phyloP scores from a whole-genome alignment of 495 filamentous ascomycete genomes.

The Penicillium atrosanguineum region DNA sequence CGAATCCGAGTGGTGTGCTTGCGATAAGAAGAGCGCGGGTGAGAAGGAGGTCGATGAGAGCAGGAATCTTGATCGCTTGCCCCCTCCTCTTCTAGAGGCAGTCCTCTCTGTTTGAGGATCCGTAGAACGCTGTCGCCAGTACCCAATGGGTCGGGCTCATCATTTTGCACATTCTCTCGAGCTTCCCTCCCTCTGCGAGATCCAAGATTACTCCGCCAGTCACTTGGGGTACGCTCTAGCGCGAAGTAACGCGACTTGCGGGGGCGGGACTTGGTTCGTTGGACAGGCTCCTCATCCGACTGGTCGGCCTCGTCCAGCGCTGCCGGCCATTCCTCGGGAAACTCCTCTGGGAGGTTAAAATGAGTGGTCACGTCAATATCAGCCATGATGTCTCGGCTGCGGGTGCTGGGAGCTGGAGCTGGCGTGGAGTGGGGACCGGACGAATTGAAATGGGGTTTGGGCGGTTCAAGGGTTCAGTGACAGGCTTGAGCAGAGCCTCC shows the following conservation, averaged over 20 bases:
- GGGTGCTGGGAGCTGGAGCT: not conserved
- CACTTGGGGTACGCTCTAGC: conserved; percentile 70
- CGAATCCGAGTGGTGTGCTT: conserved; percentile 81
- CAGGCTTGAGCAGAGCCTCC: not conserved
- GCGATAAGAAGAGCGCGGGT: conserved; percentile 83
- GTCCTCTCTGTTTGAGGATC: conserved; percentile 67
- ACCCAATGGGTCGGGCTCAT: conserved; percentile 90
- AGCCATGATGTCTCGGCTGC: conserved; percentile 40
- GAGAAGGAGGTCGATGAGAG: conserved; percentile 95
- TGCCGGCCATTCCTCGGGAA: conserved; percentile 81
- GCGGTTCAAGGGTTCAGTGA: not conserved
- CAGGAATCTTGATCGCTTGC: conserved; percentile 84
- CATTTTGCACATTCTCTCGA: conserved; percentile 75
- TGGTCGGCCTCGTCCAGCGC: conserved; percentile 72
- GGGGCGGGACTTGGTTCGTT: conserved; percentile 51
- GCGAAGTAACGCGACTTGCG: conserved; percentile 81
- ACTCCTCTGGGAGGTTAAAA: conserved; percentile 80
- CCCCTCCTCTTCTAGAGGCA: conserved; percentile 82
- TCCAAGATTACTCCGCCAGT: conserved; percentile 63
- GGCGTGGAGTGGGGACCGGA: conserved; percentile 9
- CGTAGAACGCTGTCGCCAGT: conserved; percentile 78
- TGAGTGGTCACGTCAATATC: conserved; percentile 79
- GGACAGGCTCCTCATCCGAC: conserved; percentile 59
- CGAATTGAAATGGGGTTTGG: conserved; percentile 9
- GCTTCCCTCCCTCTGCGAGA: conserved; percentile 65